These are phyloP conservation scores for Trichoderma sp. DNA, from an alignment of 2,329 filamentous ascomycete species.

Conservation along the genomic window DNA sequence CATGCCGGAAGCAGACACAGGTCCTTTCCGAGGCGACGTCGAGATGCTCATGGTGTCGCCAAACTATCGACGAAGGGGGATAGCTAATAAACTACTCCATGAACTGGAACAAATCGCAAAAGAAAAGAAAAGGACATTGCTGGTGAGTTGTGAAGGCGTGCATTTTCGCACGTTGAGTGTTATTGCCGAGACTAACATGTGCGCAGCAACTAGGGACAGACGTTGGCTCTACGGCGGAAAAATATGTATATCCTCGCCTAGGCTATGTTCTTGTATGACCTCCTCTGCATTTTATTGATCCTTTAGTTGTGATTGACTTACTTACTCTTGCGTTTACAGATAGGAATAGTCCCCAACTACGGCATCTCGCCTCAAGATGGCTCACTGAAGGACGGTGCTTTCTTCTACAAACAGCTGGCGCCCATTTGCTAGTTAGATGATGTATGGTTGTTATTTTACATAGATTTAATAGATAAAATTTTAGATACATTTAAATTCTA, in stretches of 20 bases:
- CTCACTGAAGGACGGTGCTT: conserved; percentile 14
- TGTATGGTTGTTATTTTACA: not conserved
- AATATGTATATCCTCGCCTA: conserved; percentile 16
- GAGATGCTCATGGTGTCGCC: conserved; percentile 22
- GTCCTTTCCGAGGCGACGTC: conserved; percentile 17
- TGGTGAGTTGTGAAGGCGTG: conserved; percentile 11
- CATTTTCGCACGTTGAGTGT: not conserved
- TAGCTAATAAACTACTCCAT: conserved; percentile 10
- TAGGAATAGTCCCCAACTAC: conserved; percentile 17
- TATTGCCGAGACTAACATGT: not conserved
- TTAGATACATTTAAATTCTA: not conserved
- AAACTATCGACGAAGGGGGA: conserved; percentile 2
- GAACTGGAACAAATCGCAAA: conserved; percentile 14
- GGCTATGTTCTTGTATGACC: conserved; percentile 13
- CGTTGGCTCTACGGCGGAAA: conserved; percentile 18
- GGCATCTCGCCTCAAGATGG: conserved; percentile 19
- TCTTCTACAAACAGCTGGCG: conserved; percentile 14
- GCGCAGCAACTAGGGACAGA: conserved; percentile 16
- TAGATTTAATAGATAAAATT: not conserved
- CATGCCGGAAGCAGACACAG: conserved; percentile 18
- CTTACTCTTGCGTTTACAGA: not conserved
- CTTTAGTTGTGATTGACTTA: not conserved
- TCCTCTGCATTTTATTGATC: too few relatives aligned
- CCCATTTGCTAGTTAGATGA: not conserved
- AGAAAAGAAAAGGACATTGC: conserved; percentile 9